Evolutionary conservation across 768 basidiomycete species (phyloP).

Genomic region (Podaxis rugospora): DNA sequence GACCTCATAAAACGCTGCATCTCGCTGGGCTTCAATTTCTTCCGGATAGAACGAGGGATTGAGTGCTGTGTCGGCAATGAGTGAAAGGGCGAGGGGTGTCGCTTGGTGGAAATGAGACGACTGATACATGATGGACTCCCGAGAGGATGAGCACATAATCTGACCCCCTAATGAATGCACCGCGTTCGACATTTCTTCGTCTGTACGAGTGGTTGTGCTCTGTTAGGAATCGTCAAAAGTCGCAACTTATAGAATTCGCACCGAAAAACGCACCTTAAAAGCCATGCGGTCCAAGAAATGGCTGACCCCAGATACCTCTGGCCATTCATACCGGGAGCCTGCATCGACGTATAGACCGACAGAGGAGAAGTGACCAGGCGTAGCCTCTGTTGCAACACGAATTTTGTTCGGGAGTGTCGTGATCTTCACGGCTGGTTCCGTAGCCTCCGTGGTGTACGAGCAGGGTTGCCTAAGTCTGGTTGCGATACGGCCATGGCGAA

Average conservation of each 20-base stretch:
- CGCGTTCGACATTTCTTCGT: conserved; percentile 73
- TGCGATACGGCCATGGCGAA: conserved; percentile 24
- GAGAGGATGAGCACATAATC: conserved; percentile 84
- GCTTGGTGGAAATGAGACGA: conserved; percentile 87
- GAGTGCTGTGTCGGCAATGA: conserved; percentile 88
- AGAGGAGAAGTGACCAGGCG: conserved; percentile 92
- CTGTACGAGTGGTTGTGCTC: conserved; percentile 71
- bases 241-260: conserved; percentile 8
- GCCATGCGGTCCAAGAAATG: conserved; percentile 96
- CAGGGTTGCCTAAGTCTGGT: conserved; percentile 6
- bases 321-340: conserved; percentile 84
- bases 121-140: conserved; percentile 98
- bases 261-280: conserved; percentile 69
- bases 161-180: conserved; percentile 87
- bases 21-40: conserved; percentile 80
- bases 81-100: conserved; percentile 76
- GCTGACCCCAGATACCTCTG: conserved; percentile 70
- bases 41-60: conserved; percentile 71
- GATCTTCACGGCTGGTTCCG: conserved; percentile 44
- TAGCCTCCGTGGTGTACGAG: conserved; percentile 18
- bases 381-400: conserved; percentile 85
- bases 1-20: conserved; percentile 87
- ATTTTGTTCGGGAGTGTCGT: conserved; percentile 91
- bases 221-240: conserved; percentile 25
- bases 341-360: conserved; percentile 93